phyloP scores from a whole-genome alignment of 345 rosid species.

The Leavenworthia alabamica region DNA sequence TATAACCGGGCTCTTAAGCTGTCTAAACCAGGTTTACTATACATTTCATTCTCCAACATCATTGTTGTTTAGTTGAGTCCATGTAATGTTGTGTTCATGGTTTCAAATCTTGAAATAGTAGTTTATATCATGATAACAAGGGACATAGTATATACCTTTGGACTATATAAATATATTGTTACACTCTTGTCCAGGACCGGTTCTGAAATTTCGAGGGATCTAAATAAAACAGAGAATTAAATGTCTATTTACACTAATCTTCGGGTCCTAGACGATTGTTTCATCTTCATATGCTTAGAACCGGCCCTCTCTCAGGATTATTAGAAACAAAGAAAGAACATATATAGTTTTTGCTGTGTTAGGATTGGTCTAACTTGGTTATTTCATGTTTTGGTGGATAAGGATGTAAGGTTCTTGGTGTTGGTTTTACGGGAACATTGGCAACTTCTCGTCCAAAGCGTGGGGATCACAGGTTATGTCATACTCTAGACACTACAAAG shows the following conservation, averaged over 20 bases:
- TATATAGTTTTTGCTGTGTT: not conserved
- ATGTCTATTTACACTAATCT: too few relatives aligned
- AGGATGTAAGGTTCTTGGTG: constrained; percentile 76
- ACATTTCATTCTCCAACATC: not conserved
- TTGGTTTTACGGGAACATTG: constrained; percentile 80
- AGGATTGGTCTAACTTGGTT: not conserved
- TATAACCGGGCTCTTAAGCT: constrained; percentile 87
- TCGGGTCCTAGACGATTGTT: too few relatives aligned
- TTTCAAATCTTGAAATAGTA: not conserved
- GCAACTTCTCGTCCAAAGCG: constrained; percentile 54
- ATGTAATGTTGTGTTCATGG: not conserved
- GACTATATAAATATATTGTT: too few relatives aligned
- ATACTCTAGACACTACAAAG: not conserved
- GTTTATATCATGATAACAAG: not conserved
- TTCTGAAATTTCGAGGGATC: too few relatives aligned
- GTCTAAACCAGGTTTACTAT: constrained; percentile 52
- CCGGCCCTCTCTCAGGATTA: too few relatives aligned
- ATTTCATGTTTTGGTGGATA: constrained; percentile 1
- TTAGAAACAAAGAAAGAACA: too few relatives aligned
- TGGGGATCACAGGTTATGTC: constrained; percentile 76
- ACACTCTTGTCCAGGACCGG: too few relatives aligned
- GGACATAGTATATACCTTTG: too few relatives aligned
- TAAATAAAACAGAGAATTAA: too few relatives aligned
- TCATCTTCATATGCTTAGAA: too few relatives aligned
- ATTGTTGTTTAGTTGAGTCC: not conserved